A percentile compares a stretch with the other conserved stretches of the same genome.
Evolutionary conservation across 345 rosid genomes (phyloP).

Genomic region (Zanthoxylum bungeanum): DNA sequence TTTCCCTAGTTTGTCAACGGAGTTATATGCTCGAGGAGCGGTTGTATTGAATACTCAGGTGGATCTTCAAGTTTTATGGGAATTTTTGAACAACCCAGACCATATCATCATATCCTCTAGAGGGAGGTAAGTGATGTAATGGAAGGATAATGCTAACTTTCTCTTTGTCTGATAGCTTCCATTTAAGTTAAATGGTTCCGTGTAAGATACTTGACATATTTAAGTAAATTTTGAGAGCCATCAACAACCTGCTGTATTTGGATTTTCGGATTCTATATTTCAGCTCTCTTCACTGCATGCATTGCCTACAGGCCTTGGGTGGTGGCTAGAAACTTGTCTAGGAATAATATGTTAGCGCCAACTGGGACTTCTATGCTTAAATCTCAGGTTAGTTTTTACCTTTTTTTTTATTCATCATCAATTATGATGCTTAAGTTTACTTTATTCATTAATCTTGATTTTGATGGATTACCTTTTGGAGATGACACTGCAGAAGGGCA

Average conservation of each 20-base stretch:
- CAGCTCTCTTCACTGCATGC: background rate
- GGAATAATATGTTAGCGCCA: constrained; percentile 2
- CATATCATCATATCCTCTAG: constrained; percentile 33
- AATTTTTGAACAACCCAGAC: constrained; percentile 30
- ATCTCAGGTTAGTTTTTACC: constrained; percentile 21
- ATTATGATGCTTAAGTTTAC: background rate
- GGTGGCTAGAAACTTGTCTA: constrained; percentile 14
- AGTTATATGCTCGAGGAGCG: constrained; percentile 26
- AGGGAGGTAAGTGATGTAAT: constrained; percentile 30
- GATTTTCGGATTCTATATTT: background rate
- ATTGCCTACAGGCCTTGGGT: constrained; percentile 44
- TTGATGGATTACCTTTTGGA: background rate
- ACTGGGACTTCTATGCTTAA: constrained; percentile 16
- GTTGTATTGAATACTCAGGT: constrained; percentile 23
- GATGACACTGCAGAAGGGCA: constrained; percentile 11
- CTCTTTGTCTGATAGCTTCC: background rate
- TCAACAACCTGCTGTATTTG: background rate
- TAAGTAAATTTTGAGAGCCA: background rate
- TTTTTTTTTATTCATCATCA: background rate
- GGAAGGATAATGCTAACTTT: background rate
- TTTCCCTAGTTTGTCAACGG: constrained; percentile 35
- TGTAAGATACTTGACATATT: background rate
- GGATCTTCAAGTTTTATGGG: constrained; percentile 23
- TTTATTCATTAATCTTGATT: background rate
- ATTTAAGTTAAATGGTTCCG: background rate